Conservation (phyloP, 306 rosid species). For the Canavalia ensiformis region DNA sequence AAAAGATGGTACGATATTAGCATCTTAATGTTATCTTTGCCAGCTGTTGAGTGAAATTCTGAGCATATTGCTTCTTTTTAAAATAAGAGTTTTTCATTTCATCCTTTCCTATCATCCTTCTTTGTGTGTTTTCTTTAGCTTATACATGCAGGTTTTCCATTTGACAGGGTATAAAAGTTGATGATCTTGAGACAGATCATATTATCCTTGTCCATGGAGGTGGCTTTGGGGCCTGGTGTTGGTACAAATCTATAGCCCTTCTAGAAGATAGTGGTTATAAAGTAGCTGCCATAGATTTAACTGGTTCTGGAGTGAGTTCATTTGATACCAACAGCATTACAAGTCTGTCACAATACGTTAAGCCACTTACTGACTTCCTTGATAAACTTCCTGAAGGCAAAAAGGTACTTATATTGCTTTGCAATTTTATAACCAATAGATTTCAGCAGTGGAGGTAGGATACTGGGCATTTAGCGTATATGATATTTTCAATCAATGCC, state of each 20-base stretch:
- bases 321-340: slow-evolving; percentile 78
- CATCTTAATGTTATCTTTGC: slow-evolving; percentile 7
- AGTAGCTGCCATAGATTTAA: slow-evolving; percentile 88
- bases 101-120: slow-evolving; percentile 4
- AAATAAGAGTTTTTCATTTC: slow-evolving; percentile 19
- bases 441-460: slow-evolving; percentile 11
- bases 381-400: slow-evolving; percentile 79
- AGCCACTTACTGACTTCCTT: slow-evolving; percentile 85
- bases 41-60: background rate
- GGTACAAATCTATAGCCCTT: slow-evolving; percentile 98
- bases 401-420: slow-evolving; percentile 63
- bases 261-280: slow-evolving; percentile 89
- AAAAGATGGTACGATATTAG: background rate
- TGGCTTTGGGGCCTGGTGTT: slow-evolving; percentile 99
- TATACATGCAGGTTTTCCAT: slow-evolving; percentile 29
- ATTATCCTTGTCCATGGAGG: slow-evolving; percentile 99
- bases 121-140: slow-evolving; percentile 41
- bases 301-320: slow-evolving; percentile 91
- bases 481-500: background rate
- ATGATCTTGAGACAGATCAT: slow-evolving; percentile 85
- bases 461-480: slow-evolving; percentile 11
- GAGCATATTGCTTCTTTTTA: background rate
- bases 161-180: slow-evolving; percentile 76
- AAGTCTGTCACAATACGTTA: slow-evolving; percentile 80
- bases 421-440: slow-evolving; percentile 3